A percentile compares a stretch with the other conserved stretches of the same genome.
Evolutionary conservation across 164 flowering plant genomes (phyloP).

Genomic region (Paratinospora sagittata): DNA sequence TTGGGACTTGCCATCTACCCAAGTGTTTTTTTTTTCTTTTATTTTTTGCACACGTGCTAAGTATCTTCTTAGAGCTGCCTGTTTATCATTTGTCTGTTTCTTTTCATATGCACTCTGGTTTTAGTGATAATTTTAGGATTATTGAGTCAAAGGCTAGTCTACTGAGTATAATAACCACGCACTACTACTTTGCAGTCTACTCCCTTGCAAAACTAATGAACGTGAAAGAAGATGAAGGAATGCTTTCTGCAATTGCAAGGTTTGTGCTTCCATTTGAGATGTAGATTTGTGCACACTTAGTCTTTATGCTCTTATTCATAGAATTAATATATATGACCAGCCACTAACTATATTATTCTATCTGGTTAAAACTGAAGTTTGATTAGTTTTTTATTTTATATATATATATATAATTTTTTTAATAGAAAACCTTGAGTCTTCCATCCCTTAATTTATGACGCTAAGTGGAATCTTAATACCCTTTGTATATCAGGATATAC

Average conservation of each 20-base stretch:
- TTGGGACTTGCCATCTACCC: neutral
- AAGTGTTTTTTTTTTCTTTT: neutral
- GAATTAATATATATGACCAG: too few relatives aligned
- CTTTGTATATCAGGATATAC: slow-evolving; percentile 2
- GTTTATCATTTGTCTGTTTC: neutral
- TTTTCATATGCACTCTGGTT: neutral
- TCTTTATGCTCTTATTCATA: too few relatives aligned
- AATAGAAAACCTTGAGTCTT: too few relatives aligned
- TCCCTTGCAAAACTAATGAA: slow-evolving; percentile 92
- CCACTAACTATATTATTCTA: too few relatives aligned
- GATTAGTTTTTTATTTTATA: too few relatives aligned
- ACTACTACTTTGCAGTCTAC: slow-evolving; percentile 49
- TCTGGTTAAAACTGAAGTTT: too few relatives aligned
- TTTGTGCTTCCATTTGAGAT: slow-evolving; percentile 13
- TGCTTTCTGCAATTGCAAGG: slow-evolving; percentile 96
- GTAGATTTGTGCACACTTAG: too few relatives aligned
- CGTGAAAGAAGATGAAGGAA: slow-evolving; percentile 67
- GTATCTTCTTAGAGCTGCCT: neutral
- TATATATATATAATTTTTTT: too few relatives aligned
- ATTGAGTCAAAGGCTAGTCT: too few relatives aligned
- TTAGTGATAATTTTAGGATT: neutral
- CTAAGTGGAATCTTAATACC: neutral
- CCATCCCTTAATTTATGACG: neutral
- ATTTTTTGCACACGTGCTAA: neutral
- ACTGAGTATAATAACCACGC: neutral